These are phyloP conservation scores for Mycena alexandri DNA, from an alignment of 768 basidiomycete genomes.

Conservation along the genomic window DNA sequence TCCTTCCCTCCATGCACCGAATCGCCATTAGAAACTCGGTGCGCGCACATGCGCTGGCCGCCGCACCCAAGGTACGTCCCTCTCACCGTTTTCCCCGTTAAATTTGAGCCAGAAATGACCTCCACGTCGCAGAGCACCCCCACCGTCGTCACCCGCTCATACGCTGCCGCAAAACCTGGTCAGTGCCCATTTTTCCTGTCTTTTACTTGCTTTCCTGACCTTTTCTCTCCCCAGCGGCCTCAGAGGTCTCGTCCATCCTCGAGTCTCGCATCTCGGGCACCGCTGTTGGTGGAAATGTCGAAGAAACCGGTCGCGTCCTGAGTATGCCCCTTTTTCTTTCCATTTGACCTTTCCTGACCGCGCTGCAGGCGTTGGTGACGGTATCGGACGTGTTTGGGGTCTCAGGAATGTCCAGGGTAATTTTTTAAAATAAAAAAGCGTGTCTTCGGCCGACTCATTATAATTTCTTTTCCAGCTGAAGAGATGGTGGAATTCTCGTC, in stretches of 20 bases:
- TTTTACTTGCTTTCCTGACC: constrained; percentile 41
- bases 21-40: constrained; percentile 88
- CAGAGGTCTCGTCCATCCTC: constrained; percentile 99
- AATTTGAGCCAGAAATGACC: constrained; percentile 37
- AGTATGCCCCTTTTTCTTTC: constrained; percentile 65
- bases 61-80: constrained; percentile 69
- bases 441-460: constrained; percentile 39
- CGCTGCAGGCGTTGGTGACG: constrained; percentile 93
- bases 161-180: constrained; percentile 99
- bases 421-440: constrained; percentile 29
- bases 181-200: constrained; percentile 46
- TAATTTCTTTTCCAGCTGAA: constrained; percentile 73
- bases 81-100: constrained; percentile 40
- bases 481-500: constrained; percentile 99
- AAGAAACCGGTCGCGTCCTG: constrained; percentile 99
- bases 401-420: constrained; percentile 98
- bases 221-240: constrained; percentile 75
- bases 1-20: constrained; percentile 74
- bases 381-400: constrained; percentile 99
- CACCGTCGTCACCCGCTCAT: constrained; percentile 78
- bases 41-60: constrained; percentile 81
- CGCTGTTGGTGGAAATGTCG: constrained; percentile 91
- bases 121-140: constrained; percentile 57
- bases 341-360: constrained; percentile 39
- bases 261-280: constrained; percentile 98